Evolutionary conservation across 2,329 filamentous ascomycete genomes (phyloP), one percentile per base, ranked within the genome.

Genomic region (Claviceps spartinae): DNA sequence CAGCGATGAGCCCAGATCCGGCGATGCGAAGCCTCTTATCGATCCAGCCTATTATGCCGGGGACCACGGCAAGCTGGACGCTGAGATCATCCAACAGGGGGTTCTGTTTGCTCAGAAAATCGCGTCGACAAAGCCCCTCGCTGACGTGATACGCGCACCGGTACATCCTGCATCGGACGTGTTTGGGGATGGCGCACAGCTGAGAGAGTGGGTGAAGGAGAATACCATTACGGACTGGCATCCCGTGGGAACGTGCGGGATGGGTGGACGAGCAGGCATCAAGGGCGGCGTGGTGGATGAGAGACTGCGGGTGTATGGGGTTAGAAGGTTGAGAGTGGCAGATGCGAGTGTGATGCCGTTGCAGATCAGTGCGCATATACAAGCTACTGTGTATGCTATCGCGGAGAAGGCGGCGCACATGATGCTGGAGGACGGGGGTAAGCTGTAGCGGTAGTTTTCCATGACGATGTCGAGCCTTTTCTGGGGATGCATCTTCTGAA

Each of bases 41-140:
- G 63, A 75, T 36, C 71, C 72, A 0, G 57, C 59, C 4, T 75
- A 74, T 54, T 74, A 70, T 42, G 48, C 56, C 1, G 70, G 69
- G 0, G 36, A 57, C 0, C 58, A 66, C 22, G 74, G 73, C 0
- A 55, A 63, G 9, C 56, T 74, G 0, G 72, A 77, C 47, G 53
- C 71, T 5, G 64, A 72, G 1, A 61, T 69, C 1, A 71, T 78
- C 62, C 65, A 67, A 5, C 59, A 69, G 14, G 69, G 68, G 11
- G 60, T 67, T 1, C 62, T 63, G 0, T 70, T 77, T 34, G 64
- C 64, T 0, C 58, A 68, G 13, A 70, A 64, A 14, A 69, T 75
- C 26, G 62, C 64, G 8, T 51, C 56, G 13, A 69, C 69, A 0
- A 53, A 62, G 11, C 69, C 72, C 2, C 59, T 73, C 0, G 60